Evolutionary conservation across 352 stramenopile genomes (phyloP), one percentile per base, ranked within the genome.

Genomic region (Pythium phragmitis): DNA sequence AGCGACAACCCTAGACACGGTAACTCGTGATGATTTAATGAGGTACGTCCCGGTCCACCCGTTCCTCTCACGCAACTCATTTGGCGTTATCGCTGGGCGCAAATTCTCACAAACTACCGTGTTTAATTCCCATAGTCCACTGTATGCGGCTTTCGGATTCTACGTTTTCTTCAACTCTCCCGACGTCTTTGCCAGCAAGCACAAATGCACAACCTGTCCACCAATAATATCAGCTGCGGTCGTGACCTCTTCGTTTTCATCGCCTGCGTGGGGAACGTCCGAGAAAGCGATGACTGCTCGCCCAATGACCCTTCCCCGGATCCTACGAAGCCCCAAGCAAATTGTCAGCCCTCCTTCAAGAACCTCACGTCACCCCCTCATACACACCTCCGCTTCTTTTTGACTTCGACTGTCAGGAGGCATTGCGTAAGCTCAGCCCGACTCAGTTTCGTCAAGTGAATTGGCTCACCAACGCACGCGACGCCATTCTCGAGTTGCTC

Each of bases 151-250:
- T 37, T 37, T 11, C 33, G 9, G 33, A 37, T 6, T 37, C 33
- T 37, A 37, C 33, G 9, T 37, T 37, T 37, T 9, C 6, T 9
- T 9, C 9, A 37, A 21, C 56, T 37, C 19, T 9, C 48, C 33
- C 12, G 96, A 83, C 0, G 97, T 96, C 16, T 98, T 85, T 69
- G 99, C 99, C 46, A 91, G 63, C 69, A 91, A 89, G 60, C 91
- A 91, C 52, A 68, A 67, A 68, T 79, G 26, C 46, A 36, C 21
- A 4, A 14, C 46, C 39, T 17, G 11, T 14, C 39, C 16, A n/a
- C 16, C 16, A 3, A 2, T 17, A 45, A 45, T 4, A 45, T 7
- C 39, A 17, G 16, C 12, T 4, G 39, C 11, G 16, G 16, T 7
- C 7, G 3, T 45, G 39, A 7, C 39, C 7, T 45, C 12, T 45